Conservation (phyloP, 164 flowering plant genomes). For the Umbilicus rupestris region DNA sequence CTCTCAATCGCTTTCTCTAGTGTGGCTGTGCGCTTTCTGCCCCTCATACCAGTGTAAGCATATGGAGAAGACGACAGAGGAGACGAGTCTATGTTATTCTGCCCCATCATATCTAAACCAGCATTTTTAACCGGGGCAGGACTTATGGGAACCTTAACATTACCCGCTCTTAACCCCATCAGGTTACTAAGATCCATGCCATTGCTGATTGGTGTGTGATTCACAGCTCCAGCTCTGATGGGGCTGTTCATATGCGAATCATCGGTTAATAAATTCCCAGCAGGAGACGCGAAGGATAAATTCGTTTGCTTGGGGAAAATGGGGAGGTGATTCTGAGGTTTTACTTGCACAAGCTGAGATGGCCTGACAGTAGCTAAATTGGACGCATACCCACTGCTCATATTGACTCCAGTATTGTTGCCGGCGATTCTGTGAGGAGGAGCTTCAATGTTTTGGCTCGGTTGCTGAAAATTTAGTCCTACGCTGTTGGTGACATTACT, state of each 20-base stretch:
- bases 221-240: conserved; percentile 17
- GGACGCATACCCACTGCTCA: conserved; percentile 14
- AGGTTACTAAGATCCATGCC: conserved; percentile 6
- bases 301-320: conserved; percentile 37
- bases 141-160: conserved; percentile 18
- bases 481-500: conserved; percentile 16
- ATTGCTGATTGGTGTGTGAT: conserved; percentile 12
- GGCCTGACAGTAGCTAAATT: conserved; percentile 18
- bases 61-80: conserved; percentile 39
- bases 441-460: conserved; percentile 13
- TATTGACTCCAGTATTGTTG: conserved; percentile 14
- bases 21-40: conserved; percentile 43
- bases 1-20: conserved; percentile 85
- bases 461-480: conserved; percentile 25
- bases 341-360: conserved; percentile 16
- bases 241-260: conserved; percentile 19
- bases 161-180: conserved; percentile 17
- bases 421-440: conserved; percentile 9
- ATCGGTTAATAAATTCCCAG: conserved; percentile 14
- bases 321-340: conserved; percentile 26
- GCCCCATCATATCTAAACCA: conserved; percentile 23
- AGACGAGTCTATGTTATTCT: conserved; percentile 22
- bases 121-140: conserved; percentile 31
- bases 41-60: conserved; percentile 33
- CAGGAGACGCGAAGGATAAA: conserved; percentile 28